Conservation (phyloP, 306 rosid species). For the Castanea crenata region DNA sequence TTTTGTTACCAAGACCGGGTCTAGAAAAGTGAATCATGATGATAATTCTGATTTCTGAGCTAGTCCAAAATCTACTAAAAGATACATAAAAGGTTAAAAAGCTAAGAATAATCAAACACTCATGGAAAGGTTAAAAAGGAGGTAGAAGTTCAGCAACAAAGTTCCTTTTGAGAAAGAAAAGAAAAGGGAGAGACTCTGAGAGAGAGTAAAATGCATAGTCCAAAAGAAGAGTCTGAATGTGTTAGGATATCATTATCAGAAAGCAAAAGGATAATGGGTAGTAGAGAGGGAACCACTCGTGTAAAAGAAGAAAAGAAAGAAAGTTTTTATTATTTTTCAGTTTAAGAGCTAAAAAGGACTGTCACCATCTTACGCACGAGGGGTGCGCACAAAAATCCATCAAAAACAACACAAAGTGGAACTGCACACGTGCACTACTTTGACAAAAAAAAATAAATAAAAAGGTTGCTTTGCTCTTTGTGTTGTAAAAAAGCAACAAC, state of each 20-base stretch:
- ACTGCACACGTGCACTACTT: slow-evolving; percentile 65
- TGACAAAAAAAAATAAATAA: not conserved
- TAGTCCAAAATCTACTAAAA: not conserved
- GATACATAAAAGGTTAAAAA: not conserved
- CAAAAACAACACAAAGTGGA: slow-evolving; percentile 36
- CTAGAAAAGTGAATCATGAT: slow-evolving; percentile 15
- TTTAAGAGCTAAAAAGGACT: slow-evolving; percentile 20
- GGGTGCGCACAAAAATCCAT: slow-evolving; percentile 53
- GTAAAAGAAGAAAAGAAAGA: slow-evolving; percentile 5
- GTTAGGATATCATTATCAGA: slow-evolving; percentile 44
- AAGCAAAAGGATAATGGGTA: slow-evolving; percentile 26
- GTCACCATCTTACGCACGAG: slow-evolving; percentile 63
- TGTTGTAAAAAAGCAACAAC: not conserved
- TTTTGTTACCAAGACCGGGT: not conserved
- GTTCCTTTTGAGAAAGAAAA: slow-evolving; percentile 4
- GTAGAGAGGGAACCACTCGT: slow-evolving; percentile 43
- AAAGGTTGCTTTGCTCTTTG: not conserved
- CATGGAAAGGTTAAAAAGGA: slow-evolving; percentile 32
- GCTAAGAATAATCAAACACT: not conserved
- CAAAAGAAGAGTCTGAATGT: slow-evolving; percentile 24
- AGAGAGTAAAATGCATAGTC: not conserved
- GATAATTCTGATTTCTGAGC: not conserved
- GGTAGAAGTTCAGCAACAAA: slow-evolving; percentile 18
- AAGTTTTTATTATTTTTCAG: not conserved
- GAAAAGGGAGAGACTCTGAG: not conserved